Percentiles rank a stretch among this genome's conserved stretches.
Conservation (phyloP, 805 yeast species). For the Wickerhamiella spandovensis region DNA sequence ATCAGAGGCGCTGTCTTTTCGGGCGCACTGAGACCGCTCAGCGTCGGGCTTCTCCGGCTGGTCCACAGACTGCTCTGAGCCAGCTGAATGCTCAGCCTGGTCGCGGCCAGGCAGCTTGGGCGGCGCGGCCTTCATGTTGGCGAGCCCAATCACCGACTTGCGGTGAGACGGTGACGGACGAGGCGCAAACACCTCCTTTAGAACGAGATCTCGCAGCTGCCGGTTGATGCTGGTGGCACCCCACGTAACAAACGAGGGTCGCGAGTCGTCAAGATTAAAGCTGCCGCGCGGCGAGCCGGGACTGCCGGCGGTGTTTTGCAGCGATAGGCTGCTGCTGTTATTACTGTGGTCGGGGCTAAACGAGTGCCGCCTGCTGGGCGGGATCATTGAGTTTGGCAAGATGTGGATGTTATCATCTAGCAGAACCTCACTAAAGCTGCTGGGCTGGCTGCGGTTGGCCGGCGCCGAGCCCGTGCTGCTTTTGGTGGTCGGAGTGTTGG, state of each 20-base stretch:
- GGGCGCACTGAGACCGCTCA: background rate
- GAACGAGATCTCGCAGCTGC: conserved; percentile 55
- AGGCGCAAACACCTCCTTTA: conserved; percentile 61
- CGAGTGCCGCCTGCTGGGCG: conserved; percentile 5
- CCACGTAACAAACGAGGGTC: conserved; percentile 13
- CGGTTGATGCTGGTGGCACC: conserved; percentile 61
- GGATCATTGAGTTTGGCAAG: conserved; percentile 68
- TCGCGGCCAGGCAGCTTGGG: background rate
- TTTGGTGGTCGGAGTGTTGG: background rate
- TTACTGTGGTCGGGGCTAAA: conserved; percentile 4
- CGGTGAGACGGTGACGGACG: background rate
- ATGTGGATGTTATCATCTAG: conserved; percentile 86
- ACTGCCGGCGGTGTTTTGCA: too few species aligned
- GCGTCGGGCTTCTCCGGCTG: too few species aligned
- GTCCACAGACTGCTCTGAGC: too few species aligned
- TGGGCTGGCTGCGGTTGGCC: conserved; percentile 1
- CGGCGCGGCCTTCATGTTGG: background rate
- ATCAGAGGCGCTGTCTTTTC: conserved; percentile 2
- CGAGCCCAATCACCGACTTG: background rate
- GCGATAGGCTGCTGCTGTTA: background rate
- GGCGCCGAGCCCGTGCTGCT: background rate
- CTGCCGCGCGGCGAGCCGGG: conserved; percentile 11
- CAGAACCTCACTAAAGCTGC: conserved; percentile 47
- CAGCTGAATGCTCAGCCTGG: background rate
- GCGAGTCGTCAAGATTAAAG: conserved; percentile 18